A percentile compares a stretch with the other conserved stretches of the same genome.
Conservation (phyloP, 2,329 filamentous ascomycete species). For the Claviceps digitariae region DNA sequence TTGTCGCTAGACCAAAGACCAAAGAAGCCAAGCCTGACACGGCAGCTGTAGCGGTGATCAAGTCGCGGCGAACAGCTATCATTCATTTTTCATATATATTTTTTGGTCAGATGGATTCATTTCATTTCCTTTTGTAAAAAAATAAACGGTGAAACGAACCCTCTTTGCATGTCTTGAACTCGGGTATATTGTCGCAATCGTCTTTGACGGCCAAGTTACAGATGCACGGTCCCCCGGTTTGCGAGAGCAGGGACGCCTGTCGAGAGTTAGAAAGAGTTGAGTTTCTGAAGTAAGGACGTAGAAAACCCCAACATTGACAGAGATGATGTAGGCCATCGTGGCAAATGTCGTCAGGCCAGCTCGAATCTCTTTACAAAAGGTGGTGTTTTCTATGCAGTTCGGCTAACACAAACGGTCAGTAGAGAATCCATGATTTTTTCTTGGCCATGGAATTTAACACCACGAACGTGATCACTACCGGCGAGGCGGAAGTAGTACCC, state of each 20-base stretch:
- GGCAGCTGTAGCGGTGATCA: slow-evolving; percentile 74
- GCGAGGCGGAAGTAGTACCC: slow-evolving; percentile 5
- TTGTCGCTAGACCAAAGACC: slow-evolving; percentile 67
- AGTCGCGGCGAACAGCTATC: slow-evolving; percentile 53
- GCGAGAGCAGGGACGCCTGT: slow-evolving; percentile 57
- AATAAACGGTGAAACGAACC: slow-evolving; percentile 20
- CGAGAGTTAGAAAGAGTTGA: neutral
- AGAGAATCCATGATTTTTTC: neutral
- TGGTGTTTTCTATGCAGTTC: slow-evolving; percentile 52
- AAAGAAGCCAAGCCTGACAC: slow-evolving; percentile 63
- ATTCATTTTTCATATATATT: neutral
- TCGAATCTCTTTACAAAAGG: slow-evolving; percentile 64
- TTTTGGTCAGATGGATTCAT: slow-evolving; percentile 2
- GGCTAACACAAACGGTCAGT: slow-evolving; percentile 30
- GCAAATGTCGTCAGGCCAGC: slow-evolving; percentile 71
- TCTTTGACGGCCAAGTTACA: slow-evolving; percentile 36
- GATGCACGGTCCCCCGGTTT: slow-evolving; percentile 64
- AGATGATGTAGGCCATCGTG: slow-evolving; percentile 78
- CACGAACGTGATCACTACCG: slow-evolving; percentile 4
- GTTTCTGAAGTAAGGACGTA: neutral
- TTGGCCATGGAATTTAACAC: neutral
- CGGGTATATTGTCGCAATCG: slow-evolving; percentile 34
- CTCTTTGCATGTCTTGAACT: slow-evolving; percentile 33
- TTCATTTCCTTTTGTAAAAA: too few relatives aligned
- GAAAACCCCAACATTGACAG: slow-evolving; percentile 41